A percentile compares a stretch with the other conserved stretches of the same genome.
Evolutionary conservation across 148 eudicot species (phyloP).

Genomic region (Cornus suecica): DNA sequence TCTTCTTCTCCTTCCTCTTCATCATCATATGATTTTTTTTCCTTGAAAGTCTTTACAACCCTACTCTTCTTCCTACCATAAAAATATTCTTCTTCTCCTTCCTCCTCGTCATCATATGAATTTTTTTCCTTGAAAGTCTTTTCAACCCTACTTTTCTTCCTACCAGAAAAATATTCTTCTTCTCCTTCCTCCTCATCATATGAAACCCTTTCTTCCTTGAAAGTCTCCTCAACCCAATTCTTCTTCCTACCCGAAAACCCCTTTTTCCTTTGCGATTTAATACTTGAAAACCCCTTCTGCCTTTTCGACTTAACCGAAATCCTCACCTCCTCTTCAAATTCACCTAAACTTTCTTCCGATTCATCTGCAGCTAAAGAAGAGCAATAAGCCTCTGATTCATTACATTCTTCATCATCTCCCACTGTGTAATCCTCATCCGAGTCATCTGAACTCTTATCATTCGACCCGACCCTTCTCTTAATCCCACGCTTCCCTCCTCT

Average conservation of each 20-base stretch:
- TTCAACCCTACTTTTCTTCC: constrained; percentile 25
- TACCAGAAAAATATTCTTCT: constrained; percentile 10
- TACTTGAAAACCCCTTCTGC: constrained; percentile 9
- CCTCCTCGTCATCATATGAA: constrained; percentile 26
- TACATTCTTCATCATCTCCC: constrained; percentile 59
- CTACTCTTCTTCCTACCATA: constrained; percentile 23
- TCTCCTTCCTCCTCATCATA: constrained; percentile 18
- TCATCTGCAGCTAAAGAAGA: constrained; percentile 65
- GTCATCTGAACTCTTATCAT: constrained; percentile 58
- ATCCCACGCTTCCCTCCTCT: constrained; percentile 50
- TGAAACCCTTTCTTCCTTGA: constrained; percentile 36
- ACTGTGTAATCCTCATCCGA: constrained; percentile 91
- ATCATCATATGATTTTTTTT: constrained; percentile 29
- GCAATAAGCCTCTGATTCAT: constrained; percentile 68
- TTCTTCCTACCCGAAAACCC: constrained; percentile 20
- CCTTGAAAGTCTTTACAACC: constrained; percentile 24
- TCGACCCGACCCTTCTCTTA: constrained; percentile 31
- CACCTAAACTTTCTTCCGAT: constrained; percentile 55
- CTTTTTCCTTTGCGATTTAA: constrained; percentile 33
- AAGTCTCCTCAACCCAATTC: constrained; percentile 24
- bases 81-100: no score
- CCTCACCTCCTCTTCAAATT: constrained; percentile 41
- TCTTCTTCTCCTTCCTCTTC: not conserved
- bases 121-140: constrained; percentile 41
- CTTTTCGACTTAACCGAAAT: constrained; percentile 34